Conservation (phyloP, 78 protist species). For the Acrasis kona region DNA sequence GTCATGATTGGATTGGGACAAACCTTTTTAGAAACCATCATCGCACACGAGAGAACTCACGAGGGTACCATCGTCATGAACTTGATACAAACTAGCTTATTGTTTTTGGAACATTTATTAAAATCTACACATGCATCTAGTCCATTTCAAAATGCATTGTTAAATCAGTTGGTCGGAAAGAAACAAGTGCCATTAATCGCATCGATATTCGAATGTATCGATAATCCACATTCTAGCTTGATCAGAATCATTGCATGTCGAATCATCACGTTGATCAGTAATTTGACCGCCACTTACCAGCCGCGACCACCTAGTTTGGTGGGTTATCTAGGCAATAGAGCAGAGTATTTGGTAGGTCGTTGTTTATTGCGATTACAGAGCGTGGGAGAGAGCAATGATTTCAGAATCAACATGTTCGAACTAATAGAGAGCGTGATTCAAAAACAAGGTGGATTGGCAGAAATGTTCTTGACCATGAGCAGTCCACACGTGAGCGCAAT, state of each 20-base stretch:
- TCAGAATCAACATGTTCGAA: not conserved
- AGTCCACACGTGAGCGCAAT: too few species aligned
- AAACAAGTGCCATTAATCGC: not conserved
- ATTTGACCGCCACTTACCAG: not conserved
- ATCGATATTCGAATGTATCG: not conserved
- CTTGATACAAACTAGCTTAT: not conserved
- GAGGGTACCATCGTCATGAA: not conserved
- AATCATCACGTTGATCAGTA: not conserved
- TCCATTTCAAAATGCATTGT: not conserved
- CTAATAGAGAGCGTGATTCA: not conserved
- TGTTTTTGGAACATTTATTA: not conserved
- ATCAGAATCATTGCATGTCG: not conserved
- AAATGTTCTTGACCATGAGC: not conserved
- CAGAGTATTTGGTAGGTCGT: not conserved
- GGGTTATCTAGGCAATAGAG: not conserved
- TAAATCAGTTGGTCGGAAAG: not conserved
- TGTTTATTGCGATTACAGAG: not conserved
- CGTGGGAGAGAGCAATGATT: not conserved
- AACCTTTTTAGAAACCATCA: not conserved
- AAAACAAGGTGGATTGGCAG: not conserved
- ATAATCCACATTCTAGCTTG: not conserved
- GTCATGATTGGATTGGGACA: not conserved
- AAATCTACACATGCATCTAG: not conserved
- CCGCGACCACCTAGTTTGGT: not conserved
- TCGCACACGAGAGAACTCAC: not conserved